Conservation (phyloP, 805 yeast genomes). For the Yarrowia deformans region DNA sequence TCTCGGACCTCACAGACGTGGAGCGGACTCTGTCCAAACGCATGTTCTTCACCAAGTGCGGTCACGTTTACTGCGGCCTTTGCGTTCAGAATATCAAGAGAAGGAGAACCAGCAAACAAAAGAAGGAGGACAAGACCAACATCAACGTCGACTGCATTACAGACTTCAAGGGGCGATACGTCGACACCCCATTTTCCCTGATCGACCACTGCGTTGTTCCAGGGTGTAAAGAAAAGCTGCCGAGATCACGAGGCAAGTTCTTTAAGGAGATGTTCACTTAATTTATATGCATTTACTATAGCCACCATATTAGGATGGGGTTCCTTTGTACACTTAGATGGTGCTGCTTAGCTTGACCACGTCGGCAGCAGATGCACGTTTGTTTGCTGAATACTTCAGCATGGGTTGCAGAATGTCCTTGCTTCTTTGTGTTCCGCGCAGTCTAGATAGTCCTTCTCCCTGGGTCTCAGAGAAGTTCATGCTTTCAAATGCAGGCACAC, state of each 20-base stretch:
- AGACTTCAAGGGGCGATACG: conserved; percentile 23
- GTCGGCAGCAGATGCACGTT: conserved; percentile 28
- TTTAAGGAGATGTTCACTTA: conserved; percentile 38
- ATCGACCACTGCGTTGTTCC: conserved; percentile 35
- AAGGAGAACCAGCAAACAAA: conserved; percentile 49
- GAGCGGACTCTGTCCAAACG: conserved; percentile 71
- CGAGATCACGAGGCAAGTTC: conserved; percentile 29
- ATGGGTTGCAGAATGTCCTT: neutral
- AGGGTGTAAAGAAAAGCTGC: conserved; percentile 5
- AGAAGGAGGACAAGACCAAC: conserved; percentile 39
- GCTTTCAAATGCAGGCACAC: conserved; percentile 40
- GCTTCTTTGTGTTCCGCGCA: conserved; percentile 13
- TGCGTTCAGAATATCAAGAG: conserved; percentile 67
- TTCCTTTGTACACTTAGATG: neutral
- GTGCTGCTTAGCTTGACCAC: neutral
- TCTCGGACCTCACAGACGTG: conserved; percentile 53
- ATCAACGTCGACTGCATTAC: conserved; percentile 25
- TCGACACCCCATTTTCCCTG: conserved; percentile 39
- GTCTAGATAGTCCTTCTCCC: neutral
- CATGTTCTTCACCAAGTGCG: conserved; percentile 73
- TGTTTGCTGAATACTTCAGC: conserved; percentile 16
- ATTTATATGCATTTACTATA: conserved; percentile 30
- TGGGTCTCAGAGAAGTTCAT: conserved; percentile 41
- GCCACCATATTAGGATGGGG: no score
- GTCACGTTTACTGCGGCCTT: conserved; percentile 86